A percentile compares a stretch with the other conserved stretches of the same genome.
phyloP scores from a whole-genome alignment of 2,329 filamentous ascomycete species.

The Cucurbitaria berberidis region DNA sequence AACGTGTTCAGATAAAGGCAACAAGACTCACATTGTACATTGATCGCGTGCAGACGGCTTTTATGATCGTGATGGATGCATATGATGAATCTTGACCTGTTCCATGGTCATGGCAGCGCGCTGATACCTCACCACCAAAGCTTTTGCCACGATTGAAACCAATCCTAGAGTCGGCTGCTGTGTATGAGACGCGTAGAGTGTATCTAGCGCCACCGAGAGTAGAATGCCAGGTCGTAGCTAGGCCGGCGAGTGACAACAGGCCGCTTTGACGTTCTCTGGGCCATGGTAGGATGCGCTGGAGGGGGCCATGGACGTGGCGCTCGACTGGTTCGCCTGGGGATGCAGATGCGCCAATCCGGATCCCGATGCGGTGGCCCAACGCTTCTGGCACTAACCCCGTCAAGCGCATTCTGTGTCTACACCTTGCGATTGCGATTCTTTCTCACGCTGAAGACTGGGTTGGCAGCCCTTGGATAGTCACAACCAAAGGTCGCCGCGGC shows the following conservation, averaged over 20 bases:
- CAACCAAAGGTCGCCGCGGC: too few species aligned
- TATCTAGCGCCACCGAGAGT: neutral
- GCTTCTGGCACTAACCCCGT: constrained; percentile 28
- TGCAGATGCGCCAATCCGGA: constrained; percentile 13
- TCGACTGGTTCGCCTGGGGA: constrained; percentile 28
- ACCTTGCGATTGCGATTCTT: constrained; percentile 9
- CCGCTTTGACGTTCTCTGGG: constrained; percentile 20
- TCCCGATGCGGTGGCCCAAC: constrained; percentile 31
- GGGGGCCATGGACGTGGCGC: constrained; percentile 28
- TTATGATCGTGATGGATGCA: neutral
- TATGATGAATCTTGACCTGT: neutral
- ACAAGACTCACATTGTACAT: neutral
- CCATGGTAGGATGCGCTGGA: constrained; percentile 21
- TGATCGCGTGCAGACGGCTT: too few species aligned
- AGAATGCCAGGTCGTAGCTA: neutral
- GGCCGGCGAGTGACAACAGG: neutral
- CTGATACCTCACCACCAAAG: constrained; percentile 17
- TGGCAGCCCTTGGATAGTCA: neutral
- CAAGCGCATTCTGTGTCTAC: constrained; percentile 23
- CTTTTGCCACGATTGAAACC: neutral
- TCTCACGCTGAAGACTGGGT: constrained; percentile 11
- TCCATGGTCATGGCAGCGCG: neutral
- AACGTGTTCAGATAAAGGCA: neutral
- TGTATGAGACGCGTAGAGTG: neutral
- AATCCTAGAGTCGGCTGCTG: neutral